Percentiles rank a stretch among this genome's conserved stretches.
Evolutionary conservation across 345 rosid species (phyloP).

Genomic region (Geranium brycei): DNA sequence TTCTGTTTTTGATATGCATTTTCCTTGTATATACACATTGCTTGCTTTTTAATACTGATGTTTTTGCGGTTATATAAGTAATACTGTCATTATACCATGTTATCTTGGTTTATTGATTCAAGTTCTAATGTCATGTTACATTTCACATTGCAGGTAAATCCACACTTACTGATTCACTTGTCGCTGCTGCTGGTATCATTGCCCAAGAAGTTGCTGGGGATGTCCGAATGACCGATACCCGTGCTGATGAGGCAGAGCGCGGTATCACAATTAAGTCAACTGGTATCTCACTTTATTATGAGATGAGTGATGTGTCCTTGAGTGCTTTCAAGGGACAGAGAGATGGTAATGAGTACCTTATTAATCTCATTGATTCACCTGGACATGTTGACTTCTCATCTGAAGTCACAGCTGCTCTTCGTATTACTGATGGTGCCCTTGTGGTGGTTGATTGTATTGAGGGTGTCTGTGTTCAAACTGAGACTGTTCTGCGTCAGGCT

Average conservation of each 20-base stretch:
- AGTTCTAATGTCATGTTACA: background rate
- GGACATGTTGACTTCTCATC: slow-evolving; percentile 81
- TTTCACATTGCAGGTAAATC: slow-evolving; percentile 45
- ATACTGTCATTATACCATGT: background rate
- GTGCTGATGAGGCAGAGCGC: slow-evolving; percentile 83
- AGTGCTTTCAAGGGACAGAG: slow-evolving; percentile 51
- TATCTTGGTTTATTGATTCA: background rate
- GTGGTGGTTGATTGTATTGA: slow-evolving; percentile 78
- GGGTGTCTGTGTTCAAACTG: slow-evolving; percentile 83
- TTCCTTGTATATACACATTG: too few relatives aligned
- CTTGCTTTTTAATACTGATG: too few relatives aligned
- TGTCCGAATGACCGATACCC: slow-evolving; percentile 82
- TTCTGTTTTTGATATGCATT: too few relatives aligned
- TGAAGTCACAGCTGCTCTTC: slow-evolving; percentile 84
- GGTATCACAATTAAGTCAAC: slow-evolving; percentile 80
- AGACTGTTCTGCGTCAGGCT: slow-evolving; percentile 73
- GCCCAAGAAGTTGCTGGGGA: slow-evolving; percentile 89
- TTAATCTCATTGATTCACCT: slow-evolving; percentile 76
- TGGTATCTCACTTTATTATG: slow-evolving; percentile 68
- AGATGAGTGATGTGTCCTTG: slow-evolving; percentile 44
- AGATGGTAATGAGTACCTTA: slow-evolving; percentile 58
- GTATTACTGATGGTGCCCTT: slow-evolving; percentile 80
- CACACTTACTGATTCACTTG: slow-evolving; percentile 71
- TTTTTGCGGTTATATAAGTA: too few relatives aligned
- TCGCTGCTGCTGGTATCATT: slow-evolving; percentile 88